Base-by-base conservation (phyloP, 106 monocot species). In the Narthecium ossifragum region DNA sequence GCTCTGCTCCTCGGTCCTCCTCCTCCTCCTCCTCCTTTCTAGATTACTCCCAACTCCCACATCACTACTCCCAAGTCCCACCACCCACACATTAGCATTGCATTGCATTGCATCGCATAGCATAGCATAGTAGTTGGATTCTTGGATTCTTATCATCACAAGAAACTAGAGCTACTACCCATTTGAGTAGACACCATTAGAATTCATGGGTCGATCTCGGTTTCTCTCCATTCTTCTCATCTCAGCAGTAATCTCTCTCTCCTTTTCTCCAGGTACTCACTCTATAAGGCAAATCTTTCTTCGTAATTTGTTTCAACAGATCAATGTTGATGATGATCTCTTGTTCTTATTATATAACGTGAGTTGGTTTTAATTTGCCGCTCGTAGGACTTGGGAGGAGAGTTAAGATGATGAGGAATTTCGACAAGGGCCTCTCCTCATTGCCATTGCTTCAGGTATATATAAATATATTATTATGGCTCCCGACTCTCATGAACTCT, bases 341-440 rank as follows among this genome's bases (percentile, higher is more conserved):
- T 21, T 14, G 17, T 6, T 5, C 0, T 57, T n/a, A 2, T 57
- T 20, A 31, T 12, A 4, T 20, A 18, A 23, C 18, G 28, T 11
- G 31, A 33, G 18, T 58, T 21, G 58, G 24, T 1, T 58, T 7
- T 58, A n/a, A n/a, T n/a, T n/a, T n/a, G n/a, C n/a, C n/a, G n/a
- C n/a, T n/a, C n/a, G 58, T 26, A 61, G 61, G 61, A 9, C 10
- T 18, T 31, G 61, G 61, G 41, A 61, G 61, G 27, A 61, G 46
- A 20, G 61, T 61, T 31, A 46, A 30, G 45, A 28, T 31, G 13
- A n/a, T 61, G 46, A 30, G n/a, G 46, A 28, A 61, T 47, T 47
- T 15, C n/a, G 46, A 17, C 17, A 31, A 25, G 17, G 37, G 21
- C 2, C 55, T 30, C 33, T 55, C 31, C 5, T 18, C 55, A 8